Conservation (phyloP, 305 asterid genomes). For the Fraxinus baroniana region DNA sequence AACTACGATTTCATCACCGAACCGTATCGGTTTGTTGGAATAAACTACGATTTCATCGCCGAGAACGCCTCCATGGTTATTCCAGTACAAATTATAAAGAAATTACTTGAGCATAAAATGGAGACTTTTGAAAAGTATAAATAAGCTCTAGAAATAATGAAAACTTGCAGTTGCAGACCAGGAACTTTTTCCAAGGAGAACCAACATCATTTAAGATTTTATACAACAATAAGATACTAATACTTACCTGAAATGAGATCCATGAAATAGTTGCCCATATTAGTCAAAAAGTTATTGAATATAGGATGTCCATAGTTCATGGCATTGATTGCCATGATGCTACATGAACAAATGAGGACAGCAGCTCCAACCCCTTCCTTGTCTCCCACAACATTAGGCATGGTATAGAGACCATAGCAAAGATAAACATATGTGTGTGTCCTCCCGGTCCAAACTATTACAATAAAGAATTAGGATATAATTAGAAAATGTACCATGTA, state of each 20-base stretch:
- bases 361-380: slow-evolving; percentile 87
- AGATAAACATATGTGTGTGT: slow-evolving; percentile 80
- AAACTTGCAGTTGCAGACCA: neutral
- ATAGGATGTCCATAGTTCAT: neutral
- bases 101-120: no score
- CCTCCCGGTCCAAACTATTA: slow-evolving; percentile 91
- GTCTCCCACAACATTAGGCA: slow-evolving; percentile 95
- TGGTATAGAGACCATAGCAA: slow-evolving; percentile 84
- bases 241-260: neutral
- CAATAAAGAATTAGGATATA: neutral
- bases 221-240: neutral
- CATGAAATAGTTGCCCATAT: neutral
- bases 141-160: neutral
- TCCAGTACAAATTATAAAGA: no score
- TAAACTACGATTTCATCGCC: no score
- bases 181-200: neutral
- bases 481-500: neutral
- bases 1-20: no score
- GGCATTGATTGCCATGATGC: neutral
- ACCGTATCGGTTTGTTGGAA: no score
- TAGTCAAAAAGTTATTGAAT: neutral
- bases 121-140: neutral
- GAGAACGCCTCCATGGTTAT: no score
- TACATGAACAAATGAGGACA: slow-evolving; percentile 83
- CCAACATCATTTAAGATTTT: neutral